These are phyloP conservation scores for Aspergillus puulaauensis DNA, from an alignment of 2,329 filamentous ascomycete genomes.

Conservation along the genomic window DNA sequence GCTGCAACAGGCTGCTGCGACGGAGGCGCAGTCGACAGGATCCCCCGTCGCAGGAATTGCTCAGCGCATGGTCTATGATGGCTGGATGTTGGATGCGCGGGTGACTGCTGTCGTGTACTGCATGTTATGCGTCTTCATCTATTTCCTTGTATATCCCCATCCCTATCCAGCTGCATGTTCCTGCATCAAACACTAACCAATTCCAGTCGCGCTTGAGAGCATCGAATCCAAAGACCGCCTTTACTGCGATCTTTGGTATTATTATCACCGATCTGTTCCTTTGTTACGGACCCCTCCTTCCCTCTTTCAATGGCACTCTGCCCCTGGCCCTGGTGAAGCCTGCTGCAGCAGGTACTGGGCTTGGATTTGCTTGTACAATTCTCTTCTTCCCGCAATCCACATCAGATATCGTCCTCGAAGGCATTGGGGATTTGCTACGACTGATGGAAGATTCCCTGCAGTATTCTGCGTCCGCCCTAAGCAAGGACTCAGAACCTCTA, in stretches of 20 bases:
- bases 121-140: slow-evolving; percentile 48
- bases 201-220: slow-evolving; percentile 44
- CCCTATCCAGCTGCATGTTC: not conserved
- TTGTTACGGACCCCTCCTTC: slow-evolving; percentile 44
- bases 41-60: slow-evolving; percentile 28
- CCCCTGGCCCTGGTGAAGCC: slow-evolving; percentile 46
- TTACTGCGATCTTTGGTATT: slow-evolving; percentile 49
- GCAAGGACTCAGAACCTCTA: slow-evolving; percentile 15
- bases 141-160: slow-evolving; percentile 30
- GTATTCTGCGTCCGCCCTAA: slow-evolving; percentile 24
- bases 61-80: slow-evolving; percentile 42
- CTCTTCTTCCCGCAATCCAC: slow-evolving; percentile 53
- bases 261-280: slow-evolving; percentile 51
- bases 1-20: slow-evolving; percentile 32
- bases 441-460: slow-evolving; percentile 31
- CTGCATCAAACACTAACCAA: not conserved
- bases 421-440: slow-evolving; percentile 30
- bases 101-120: slow-evolving; percentile 39
- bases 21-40: slow-evolving; percentile 30
- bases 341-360: slow-evolving; percentile 46
- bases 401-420: slow-evolving; percentile 44
- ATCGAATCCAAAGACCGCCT: slow-evolving; percentile 46
- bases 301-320: slow-evolving; percentile 42
- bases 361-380: slow-evolving; percentile 46
- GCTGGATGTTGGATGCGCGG: slow-evolving; percentile 50